A percentile compares a stretch with the other conserved stretches of the same genome.
Evolutionary conservation across 805 yeast genomes (phyloP).

Genomic region (Ogataea nakhonphanomensis): DNA sequence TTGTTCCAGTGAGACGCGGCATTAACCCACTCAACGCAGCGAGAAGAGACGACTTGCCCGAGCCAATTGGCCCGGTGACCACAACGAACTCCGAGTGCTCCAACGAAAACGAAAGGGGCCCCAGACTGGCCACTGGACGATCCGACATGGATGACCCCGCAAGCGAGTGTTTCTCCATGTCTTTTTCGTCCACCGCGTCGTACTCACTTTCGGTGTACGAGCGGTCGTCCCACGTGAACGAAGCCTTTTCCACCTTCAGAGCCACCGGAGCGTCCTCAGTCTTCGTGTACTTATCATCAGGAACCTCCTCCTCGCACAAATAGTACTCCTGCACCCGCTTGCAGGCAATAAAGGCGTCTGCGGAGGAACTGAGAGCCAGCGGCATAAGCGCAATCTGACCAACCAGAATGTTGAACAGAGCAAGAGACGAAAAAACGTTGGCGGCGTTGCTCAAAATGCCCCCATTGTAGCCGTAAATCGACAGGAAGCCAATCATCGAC

Average conservation of each 20-base stretch:
- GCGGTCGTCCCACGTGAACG: constrained; percentile 61
- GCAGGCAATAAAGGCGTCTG: constrained; percentile 64
- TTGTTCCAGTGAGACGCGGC: constrained; percentile 49
- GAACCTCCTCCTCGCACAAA: constrained; percentile 38
- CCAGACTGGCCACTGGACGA: constrained; percentile 1
- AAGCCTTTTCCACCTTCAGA: constrained; percentile 46
- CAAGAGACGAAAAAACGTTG: constrained; percentile 63
- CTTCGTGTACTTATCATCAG: constrained; percentile 20
- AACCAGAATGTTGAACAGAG: constrained; percentile 61
- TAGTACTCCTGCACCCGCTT: constrained; percentile 53
- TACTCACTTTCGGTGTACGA: too few species aligned
- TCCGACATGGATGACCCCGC: neutral
- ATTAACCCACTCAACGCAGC: constrained; percentile 68
- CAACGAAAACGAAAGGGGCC: constrained; percentile 2
- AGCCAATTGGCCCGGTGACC: constrained; percentile 65
- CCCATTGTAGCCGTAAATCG: constrained; percentile 36
- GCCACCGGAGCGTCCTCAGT: constrained; percentile 35
- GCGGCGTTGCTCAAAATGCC: constrained; percentile 48
- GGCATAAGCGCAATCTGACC: constrained; percentile 68
- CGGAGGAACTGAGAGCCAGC: constrained; percentile 60
- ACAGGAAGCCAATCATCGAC: constrained; percentile 56
- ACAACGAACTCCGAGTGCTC: constrained; percentile 54
- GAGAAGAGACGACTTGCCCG: constrained; percentile 71
- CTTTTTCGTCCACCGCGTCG: neutral
- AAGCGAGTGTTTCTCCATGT: neutral